Conservation (phyloP, 306 rosid genomes). For the Quercus rubra region DNA sequence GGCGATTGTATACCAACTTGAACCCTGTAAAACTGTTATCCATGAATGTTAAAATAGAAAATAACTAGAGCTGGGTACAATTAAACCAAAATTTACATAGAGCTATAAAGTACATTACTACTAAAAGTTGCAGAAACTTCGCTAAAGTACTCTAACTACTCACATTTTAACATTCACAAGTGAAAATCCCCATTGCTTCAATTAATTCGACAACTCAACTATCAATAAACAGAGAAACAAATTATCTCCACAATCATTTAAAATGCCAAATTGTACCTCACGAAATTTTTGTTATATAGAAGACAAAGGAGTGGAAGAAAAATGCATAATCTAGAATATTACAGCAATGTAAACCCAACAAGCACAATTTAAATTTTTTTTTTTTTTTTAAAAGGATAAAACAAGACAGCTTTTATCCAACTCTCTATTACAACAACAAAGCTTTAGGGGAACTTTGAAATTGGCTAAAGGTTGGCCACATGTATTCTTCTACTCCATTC, state of each 20-base stretch:
- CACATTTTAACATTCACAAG: background rate
- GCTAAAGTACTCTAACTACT: background rate
- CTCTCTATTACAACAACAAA: background rate
- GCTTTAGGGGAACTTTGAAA: no score
- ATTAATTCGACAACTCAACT: background rate
- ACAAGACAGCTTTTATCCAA: background rate
- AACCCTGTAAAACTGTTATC: conserved; percentile 74
- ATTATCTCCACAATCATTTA: background rate
- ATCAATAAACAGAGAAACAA: background rate
- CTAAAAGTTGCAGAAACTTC: background rate
- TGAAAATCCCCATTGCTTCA: background rate
- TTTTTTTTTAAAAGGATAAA: background rate
- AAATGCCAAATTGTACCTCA: background rate
- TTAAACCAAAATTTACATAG: background rate
- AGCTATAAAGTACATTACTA: background rate
- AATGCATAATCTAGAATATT: background rate
- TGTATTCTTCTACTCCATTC: no score
- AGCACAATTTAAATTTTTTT: background rate
- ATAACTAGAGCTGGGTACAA: background rate
- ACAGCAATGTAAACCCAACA: background rate
- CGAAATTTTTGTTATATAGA: background rate
- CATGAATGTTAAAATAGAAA: conserved; percentile 24
- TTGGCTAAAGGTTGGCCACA: no score
- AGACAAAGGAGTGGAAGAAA: background rate
- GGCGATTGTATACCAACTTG: conserved; percentile 87